Evolutionary conservation across 1,139 yeast species (phyloP), one percentile per base, ranked within the genome.

Genomic region (Ogataea hybrid): DNA sequence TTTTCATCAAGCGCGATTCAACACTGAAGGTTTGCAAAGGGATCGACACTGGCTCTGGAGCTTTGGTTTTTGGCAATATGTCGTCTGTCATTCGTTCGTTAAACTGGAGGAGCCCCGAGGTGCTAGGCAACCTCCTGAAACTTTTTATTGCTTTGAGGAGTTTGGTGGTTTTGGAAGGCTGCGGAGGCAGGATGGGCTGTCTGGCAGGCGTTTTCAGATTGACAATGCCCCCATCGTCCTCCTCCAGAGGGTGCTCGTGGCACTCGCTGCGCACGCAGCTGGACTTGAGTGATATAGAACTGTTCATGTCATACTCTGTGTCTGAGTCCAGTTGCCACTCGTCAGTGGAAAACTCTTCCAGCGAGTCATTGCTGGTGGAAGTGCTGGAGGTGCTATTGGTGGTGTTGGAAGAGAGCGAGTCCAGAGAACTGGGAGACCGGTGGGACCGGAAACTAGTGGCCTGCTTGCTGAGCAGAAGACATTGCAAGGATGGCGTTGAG

Each of bases 71-170:
- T 3, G 45, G 50, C 14, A 41, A 32, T 4, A 41, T 36, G 27
- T 41, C 48, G 25, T 43, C 47, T 5, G 48, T 43, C 25, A 45
- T 16, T 25, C 47, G 32, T 29, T 46, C 52, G 21, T 49, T 49
- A 38, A 44, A 47, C 8, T 42, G 38, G 16, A 46, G 25, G 10
- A 43, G 31, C 25, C 40, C 40, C 9, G 48, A 22, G 5, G 44
- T 35, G 30, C 29, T 41, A 5, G 43, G 30, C 3, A 46, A 10
- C 1, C 41, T 21, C 7, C 44, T 39, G 10, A 44, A 23, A 17
- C 34, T 40, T 20, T 41, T 42, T 29, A 48, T 21, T 3, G 39
- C 43, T 10, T 43, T 39, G 2, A 49, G 9, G 16, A 46, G 22
- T 10, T 16, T 27, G 10, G 30, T 32, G 25, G 44, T 32, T 37